A percentile compares a stretch with the other conserved stretches of the same genome.
Evolutionary conservation across 306 rosid genomes (phyloP).

Genomic region (Cicer judaicum): DNA sequence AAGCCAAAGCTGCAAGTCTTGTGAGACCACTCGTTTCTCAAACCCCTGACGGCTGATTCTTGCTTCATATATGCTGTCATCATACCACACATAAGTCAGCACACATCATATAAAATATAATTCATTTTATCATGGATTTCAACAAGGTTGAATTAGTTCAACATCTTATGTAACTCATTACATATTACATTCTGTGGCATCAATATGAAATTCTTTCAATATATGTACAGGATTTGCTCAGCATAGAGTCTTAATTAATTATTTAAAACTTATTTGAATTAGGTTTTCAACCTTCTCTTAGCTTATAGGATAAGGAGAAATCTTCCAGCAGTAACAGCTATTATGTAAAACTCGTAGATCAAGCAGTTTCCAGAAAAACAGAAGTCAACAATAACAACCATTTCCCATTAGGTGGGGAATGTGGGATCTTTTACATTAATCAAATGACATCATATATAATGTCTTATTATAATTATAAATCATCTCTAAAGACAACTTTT

Average conservation of each 20-base stretch:
- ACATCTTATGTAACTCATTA: not conserved
- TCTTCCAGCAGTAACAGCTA: not conserved
- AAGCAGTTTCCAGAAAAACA: not conserved
- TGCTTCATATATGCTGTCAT: constrained; percentile 67
- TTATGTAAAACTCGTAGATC: not conserved
- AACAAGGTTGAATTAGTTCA: not conserved
- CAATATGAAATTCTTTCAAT: not conserved
- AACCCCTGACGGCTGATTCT: constrained; percentile 86
- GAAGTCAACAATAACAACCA: too few species aligned
- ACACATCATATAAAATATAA: not conserved
- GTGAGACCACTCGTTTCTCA: constrained; percentile 95
- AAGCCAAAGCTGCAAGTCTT: constrained; percentile 78
- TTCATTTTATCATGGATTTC: not conserved
- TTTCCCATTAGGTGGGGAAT: too few species aligned
- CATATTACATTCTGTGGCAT: not conserved
- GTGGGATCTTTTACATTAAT: not conserved
- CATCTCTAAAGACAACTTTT: not conserved
- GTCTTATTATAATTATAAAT: constrained; percentile 1
- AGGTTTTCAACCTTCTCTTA: not conserved
- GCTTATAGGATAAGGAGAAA: not conserved
- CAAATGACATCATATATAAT: constrained; percentile 1
- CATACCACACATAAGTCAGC: constrained; percentile 35
- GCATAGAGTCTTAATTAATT: not conserved
- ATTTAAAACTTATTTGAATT: not conserved
- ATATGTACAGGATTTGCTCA: not conserved